These are phyloP conservation scores for Selaginella tamariscina DNA, from an alignment of 75 land plant genomes.

Conservation along the genomic window DNA sequence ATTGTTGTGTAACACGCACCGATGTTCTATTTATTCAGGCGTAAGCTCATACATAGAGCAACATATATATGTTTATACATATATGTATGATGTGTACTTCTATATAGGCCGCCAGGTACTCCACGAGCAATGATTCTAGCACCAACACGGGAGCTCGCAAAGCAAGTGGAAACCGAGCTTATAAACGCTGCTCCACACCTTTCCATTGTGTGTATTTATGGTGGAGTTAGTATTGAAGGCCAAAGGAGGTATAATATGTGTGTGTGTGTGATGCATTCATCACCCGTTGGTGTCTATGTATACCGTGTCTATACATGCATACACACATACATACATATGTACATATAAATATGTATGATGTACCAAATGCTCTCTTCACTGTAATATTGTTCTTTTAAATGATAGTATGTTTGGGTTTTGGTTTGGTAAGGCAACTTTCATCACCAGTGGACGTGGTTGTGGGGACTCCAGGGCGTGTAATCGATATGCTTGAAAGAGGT, in stretches of 20 bases:
- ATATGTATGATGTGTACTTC: background rate
- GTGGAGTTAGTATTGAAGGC: slow-evolving; percentile 52
- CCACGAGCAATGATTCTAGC: slow-evolving; percentile 76
- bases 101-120: background rate
- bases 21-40: too few species aligned
- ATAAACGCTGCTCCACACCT: slow-evolving; percentile 81
- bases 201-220: slow-evolving; percentile 30
- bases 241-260: too few species aligned
- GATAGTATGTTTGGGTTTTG: too few species aligned
- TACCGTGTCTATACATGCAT: too few species aligned
- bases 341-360: too few species aligned
- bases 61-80: background rate
- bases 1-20: too few species aligned
- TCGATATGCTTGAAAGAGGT: slow-evolving; percentile 60
- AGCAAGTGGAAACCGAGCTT: slow-evolving; percentile 92
- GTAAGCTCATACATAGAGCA: background rate
- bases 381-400: too few species aligned
- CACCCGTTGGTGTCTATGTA: too few species aligned
- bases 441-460: slow-evolving; percentile 90
- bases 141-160: slow-evolving; percentile 89
- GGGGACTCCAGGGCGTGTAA: slow-evolving; percentile 90
- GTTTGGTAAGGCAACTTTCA: slow-evolving; percentile 45
- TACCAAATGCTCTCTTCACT: too few species aligned
- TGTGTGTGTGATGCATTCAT: too few species aligned
- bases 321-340: too few species aligned